Evolutionary conservation across 1,284 basidiomycete species (phyloP), one percentile per base, ranked within the genome.

Genomic region (Irpex sp.): DNA sequence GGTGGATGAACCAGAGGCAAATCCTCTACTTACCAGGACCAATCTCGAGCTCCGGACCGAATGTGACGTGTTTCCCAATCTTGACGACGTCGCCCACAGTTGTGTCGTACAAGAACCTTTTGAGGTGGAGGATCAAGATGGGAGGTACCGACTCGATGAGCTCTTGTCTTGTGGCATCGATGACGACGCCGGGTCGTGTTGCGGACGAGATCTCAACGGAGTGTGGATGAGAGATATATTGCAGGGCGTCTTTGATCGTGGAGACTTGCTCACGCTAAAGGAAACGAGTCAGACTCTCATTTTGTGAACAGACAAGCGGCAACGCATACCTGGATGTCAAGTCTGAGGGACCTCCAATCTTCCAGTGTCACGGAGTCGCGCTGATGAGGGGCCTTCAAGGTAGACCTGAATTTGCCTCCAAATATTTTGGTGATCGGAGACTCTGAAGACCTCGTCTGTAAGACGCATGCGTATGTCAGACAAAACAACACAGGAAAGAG

Each of bases 361-460:
- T 98, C 96, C 36, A 97, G 83, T 31, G 94, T 88, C 21, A 94
- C 89, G 3, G 92, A 94, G 73, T 97, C 96, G 72, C 89, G 89
- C 67, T 94, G 87, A 11, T 88, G 88, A 1, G 95, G 93, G 1
- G 88, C 89, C 58, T 86, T 85, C 11, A 98, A 79, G 2, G 93
- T 89, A 36, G 93, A 94, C n/a, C 95, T 87, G 75, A 96, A 90
- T 70, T 94, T 96, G 47, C 96, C 96, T 37, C 95, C 95, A 73
- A 98, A 99, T 68, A 98, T 92, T 44, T 89, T 83, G 1, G 94
- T 94, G 63, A 99, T 92, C 1, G 95, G 92, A 3, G 94, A 94
- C 67, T 97, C 93, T 4, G 84, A 82, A 1, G 86, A 85, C 73
- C 92, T 93, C 58, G 89, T 88, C 91, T 93, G 64, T 5, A 36